phyloP scores from a whole-genome alignment of 768 basidiomycete species.

The Daedaleopsis nitida region DNA sequence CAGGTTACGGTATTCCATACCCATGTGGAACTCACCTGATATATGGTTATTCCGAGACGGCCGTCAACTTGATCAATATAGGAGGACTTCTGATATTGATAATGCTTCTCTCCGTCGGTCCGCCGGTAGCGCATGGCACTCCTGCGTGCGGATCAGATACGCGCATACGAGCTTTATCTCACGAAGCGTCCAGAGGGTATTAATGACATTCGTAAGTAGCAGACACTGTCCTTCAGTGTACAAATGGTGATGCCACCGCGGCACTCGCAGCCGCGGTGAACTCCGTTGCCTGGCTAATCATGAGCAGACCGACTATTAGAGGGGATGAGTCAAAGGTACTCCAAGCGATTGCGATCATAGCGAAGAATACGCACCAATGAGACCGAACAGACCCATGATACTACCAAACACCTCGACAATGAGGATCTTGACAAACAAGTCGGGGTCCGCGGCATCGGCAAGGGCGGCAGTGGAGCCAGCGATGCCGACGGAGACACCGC shows the following conservation, averaged over 20 bases:
- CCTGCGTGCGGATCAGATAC: too few species aligned
- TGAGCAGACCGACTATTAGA: slow-evolving; percentile 72
- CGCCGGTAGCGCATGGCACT: too few species aligned
- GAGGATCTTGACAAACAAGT: slow-evolving; percentile 93
- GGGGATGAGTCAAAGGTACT: not conserved
- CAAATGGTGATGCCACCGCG: slow-evolving; percentile 36
- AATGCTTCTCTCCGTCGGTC: too few species aligned
- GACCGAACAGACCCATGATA: slow-evolving; percentile 89
- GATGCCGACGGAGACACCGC: slow-evolving; percentile 92
- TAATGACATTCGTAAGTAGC: slow-evolving; percentile 1
- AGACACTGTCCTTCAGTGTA: slow-evolving; percentile 16
- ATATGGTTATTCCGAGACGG: too few species aligned
- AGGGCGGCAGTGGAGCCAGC: slow-evolving; percentile 95
- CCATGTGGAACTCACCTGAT: too few species aligned
- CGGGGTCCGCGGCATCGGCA: slow-evolving; percentile 93
- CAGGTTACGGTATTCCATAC: too few species aligned
- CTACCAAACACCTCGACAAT: slow-evolving; percentile 94
- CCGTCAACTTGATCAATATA: too few species aligned
- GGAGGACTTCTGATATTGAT: too few species aligned
- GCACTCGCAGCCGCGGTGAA: slow-evolving; percentile 45
- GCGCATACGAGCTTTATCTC: too few species aligned
- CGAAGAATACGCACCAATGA: slow-evolving; percentile 69
- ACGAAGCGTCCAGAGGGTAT: slow-evolving; percentile 12
- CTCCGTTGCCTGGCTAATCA: slow-evolving; percentile 67
- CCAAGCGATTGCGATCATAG: too few species aligned